Conservation (phyloP, 805 yeast species). For the Yamadazyma sp. region DNA sequence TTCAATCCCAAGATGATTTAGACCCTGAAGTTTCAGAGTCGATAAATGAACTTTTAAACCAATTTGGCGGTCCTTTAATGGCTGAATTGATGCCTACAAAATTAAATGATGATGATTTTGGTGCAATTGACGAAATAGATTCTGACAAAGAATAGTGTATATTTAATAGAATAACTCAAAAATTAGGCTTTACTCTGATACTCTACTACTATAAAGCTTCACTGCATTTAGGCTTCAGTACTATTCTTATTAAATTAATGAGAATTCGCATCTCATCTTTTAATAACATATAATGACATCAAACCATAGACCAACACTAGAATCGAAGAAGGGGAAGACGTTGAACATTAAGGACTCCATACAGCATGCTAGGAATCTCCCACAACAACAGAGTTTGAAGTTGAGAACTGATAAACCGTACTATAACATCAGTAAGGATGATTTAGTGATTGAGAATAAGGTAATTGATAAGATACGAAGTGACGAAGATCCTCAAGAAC, state of each 20-base stretch:
- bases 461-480: too few species aligned
- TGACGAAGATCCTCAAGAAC: too few species aligned
- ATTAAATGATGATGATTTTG: conserved; percentile 43
- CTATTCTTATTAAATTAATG: too few species aligned
- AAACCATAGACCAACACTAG: conserved; percentile 42
- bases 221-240: too few species aligned
- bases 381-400: conserved; percentile 32
- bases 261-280: background rate
- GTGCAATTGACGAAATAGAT: conserved; percentile 32
- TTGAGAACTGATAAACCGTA: conserved; percentile 23
- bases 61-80: conserved; percentile 62
- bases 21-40: conserved; percentile 61
- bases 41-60: conserved; percentile 46
- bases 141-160: conserved; percentile 16
- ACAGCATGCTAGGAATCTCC: conserved; percentile 30
- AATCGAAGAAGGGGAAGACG: conserved; percentile 36
- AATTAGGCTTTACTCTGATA: too few species aligned
- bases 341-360: conserved; percentile 29
- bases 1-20: conserved; percentile 34
- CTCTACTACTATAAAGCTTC: too few species aligned
- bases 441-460: too few species aligned
- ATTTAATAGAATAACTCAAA: too few species aligned
- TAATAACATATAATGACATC: conserved; percentile 35
- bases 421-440: conserved; percentile 6
- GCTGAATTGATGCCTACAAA: conserved; percentile 32